These are phyloP conservation scores for Parathielavia appendiculata DNA, from an alignment of 495 filamentous ascomycete species.

Conservation along the genomic window DNA sequence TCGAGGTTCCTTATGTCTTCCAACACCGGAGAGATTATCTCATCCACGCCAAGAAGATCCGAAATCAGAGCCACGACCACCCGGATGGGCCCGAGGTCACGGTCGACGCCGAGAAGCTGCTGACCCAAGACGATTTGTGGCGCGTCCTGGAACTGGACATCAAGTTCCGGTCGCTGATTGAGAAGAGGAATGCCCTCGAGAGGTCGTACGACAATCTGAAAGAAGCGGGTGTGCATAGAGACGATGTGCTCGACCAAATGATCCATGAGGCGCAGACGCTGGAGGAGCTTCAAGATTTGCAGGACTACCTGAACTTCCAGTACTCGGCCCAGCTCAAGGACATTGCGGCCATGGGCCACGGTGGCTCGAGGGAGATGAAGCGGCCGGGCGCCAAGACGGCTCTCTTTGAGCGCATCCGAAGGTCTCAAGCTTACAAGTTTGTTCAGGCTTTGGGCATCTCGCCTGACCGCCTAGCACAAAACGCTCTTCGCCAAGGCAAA, in stretches of 20 bases:
- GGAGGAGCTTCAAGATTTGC: constrained; percentile 92
- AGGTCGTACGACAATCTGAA: constrained; percentile 70
- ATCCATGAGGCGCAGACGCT: constrained; percentile 67
- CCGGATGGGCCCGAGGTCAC: constrained; percentile 65
- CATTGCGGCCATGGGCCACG: constrained; percentile 54
- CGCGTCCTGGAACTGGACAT: constrained; percentile 88
- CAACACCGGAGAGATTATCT: constrained; percentile 97
- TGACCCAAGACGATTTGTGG: constrained; percentile 92
- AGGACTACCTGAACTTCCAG: constrained; percentile 95
- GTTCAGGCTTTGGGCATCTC: constrained; percentile 88
- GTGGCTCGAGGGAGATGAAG: constrained; percentile 46
- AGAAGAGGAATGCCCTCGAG: constrained; percentile 81
- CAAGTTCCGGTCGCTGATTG: constrained; percentile 83
- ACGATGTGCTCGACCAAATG: constrained; percentile 72
- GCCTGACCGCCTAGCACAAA: constrained; percentile 79
- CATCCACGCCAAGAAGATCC: constrained; percentile 78
- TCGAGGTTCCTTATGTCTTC: constrained; percentile 95
- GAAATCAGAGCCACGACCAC: constrained; percentile 50
- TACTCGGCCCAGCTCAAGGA: constrained; percentile 81
- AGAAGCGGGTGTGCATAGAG: constrained; percentile 45
- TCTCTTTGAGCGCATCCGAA: constrained; percentile 77
- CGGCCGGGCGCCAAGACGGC: constrained; percentile 72
- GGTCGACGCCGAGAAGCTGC: constrained; percentile 75
- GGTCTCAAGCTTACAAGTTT: constrained; percentile 69
- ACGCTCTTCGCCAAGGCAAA: constrained; percentile 69